Evolutionary conservation across 148 eudicot species (phyloP).

Genomic region (Rhododendron kiyosumense): DNA sequence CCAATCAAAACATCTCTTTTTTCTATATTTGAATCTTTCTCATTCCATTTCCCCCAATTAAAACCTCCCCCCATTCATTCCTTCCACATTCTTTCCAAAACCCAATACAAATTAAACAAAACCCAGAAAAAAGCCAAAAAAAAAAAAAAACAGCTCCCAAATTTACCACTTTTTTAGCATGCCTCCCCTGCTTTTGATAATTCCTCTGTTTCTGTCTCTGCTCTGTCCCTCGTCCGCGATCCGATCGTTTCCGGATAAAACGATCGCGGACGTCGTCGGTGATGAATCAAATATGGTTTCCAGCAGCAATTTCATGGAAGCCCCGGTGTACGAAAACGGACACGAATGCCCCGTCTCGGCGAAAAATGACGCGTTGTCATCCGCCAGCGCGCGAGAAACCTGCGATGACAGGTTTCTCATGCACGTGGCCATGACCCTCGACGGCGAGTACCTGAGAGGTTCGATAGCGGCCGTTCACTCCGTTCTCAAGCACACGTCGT

Average conservation of each 20-base stretch:
- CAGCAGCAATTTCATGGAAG: neutral
- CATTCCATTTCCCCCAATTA: neutral
- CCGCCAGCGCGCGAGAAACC: neutral
- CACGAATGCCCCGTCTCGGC: conserved; percentile 12
- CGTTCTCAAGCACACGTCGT: conserved; percentile 33
- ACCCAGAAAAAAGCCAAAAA: neutral
- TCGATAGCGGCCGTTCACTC: conserved; percentile 41
- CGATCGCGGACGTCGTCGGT: neutral
- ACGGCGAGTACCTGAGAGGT: conserved; percentile 36
- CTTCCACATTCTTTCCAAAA: neutral
- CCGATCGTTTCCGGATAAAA: conserved; percentile 9
- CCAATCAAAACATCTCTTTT: neutral
- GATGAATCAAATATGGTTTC: neutral
- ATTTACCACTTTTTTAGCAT: neutral
- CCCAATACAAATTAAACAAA: neutral
- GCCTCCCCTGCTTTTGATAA: neutral
- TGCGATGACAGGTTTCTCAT: conserved; percentile 3
- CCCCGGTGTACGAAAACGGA: conserved; percentile 27
- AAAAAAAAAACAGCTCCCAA: neutral
- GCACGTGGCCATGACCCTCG: conserved; percentile 49
- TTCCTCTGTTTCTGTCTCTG: conserved; percentile 9
- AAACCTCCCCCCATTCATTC: neutral
- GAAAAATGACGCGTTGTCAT: neutral
- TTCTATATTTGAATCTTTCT: neutral
- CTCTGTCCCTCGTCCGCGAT: neutral